Evolutionary conservation across 164 flowering plant species (phyloP).

Genomic region (grape (Vitis vinifera)): DNA sequence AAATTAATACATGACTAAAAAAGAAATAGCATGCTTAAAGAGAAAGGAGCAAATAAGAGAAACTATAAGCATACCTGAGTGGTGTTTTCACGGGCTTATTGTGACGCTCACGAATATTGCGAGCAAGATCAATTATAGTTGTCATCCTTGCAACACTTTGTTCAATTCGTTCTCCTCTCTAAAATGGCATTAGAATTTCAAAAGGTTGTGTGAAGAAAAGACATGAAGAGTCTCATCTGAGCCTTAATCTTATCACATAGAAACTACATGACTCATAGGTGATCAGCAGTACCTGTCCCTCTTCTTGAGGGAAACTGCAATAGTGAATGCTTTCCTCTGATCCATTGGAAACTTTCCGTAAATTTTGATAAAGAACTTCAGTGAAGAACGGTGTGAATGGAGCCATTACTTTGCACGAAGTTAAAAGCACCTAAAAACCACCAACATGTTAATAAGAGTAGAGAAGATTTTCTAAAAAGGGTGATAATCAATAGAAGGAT

Average conservation of each 20-base stretch:
- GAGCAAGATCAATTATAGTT: constrained; percentile 93
- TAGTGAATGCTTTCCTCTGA: constrained; percentile 87
- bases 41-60: not conserved
- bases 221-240: not conserved
- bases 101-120: constrained; percentile 94
- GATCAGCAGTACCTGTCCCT: constrained; percentile 60
- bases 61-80: constrained; percentile 49
- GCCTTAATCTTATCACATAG: not conserved
- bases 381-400: constrained; percentile 99
- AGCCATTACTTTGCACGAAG: constrained; percentile 95
- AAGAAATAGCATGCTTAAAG: not conserved
- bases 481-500: not conserved
- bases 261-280: not conserved
- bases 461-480: too few relatives aligned
- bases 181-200: constrained; percentile 2
- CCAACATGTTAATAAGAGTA: constrained; percentile 1
- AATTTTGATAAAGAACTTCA: constrained; percentile 83
- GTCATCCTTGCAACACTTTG: constrained; percentile 92
- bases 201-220: not conserved
- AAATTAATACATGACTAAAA: not conserved
- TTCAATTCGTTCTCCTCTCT: constrained; percentile 87
- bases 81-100: constrained; percentile 94
- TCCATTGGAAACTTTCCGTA: constrained; percentile 63
- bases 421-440: constrained; percentile 71
- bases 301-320: constrained; percentile 73